Evolutionary conservation across 2,329 filamentous ascomycete species (phyloP), one percentile per base, ranked within the genome.

Genomic region (Penicillium palitans): DNA sequence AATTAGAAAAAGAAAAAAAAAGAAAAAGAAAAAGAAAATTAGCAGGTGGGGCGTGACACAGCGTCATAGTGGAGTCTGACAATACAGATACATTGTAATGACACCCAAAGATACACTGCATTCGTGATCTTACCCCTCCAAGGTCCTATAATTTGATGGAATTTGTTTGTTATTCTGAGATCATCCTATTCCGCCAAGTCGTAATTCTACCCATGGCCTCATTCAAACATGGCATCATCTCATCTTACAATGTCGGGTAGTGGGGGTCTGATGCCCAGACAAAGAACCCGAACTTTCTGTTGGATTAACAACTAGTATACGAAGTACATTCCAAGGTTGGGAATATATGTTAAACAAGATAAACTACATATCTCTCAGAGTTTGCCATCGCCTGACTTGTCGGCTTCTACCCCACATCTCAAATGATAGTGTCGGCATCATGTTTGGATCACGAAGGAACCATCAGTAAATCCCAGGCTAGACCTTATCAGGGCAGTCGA

Each of bases 41-140:
- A 35, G 48, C 6, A 31, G 19, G 63, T 61, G 61, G 61, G 50
- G 56, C 51, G 6, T 10, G 24, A 8, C 13, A 44, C 37, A 63
- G 50, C 69, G 69, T 72, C 70, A 71, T 71, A 52, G 69, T 67
- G 66, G 65, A 24, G 10, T 25, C 42, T 65, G 58, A 69, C 66
- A 41, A 25, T 63, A 64, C 62, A 2, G 2, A 59, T 68, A 68
- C 61, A 4, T 0, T 52, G 35, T 15, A 21, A 41, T 62, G 9
- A 64, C 63, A 29, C 50, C 15, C 42, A 57, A 57, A 39, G 45
- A 31, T 59, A 61, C 59, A 42, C 42, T 35, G 41, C 42, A 42
- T 57, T 33, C 19, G 21, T 53, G 31, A 35, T 25, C 7, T 46
- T 46, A 45, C 33, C 48, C 47, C 50, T 41, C 42, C 42, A 41